Percentiles rank a stretch among this genome's conserved stretches.
These are phyloP conservation scores for Saccharomycopsis javanensis DNA, from an alignment of 805 yeast genomes.

Conservation along the genomic window DNA sequence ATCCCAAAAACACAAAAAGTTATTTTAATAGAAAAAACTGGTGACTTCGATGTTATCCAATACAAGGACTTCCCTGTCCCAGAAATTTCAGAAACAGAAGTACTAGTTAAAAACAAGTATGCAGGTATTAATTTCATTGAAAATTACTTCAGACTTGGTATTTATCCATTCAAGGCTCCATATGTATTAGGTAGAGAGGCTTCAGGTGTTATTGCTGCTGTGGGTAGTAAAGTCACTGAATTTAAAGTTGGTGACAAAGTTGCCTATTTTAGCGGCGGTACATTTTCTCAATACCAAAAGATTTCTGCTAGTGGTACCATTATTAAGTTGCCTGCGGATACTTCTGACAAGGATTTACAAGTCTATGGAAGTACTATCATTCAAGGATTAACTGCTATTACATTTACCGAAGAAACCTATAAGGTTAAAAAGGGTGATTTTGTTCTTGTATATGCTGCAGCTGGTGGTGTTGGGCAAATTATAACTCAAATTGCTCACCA, in stretches of 20 bases:
- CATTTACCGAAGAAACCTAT: conserved; percentile 60
- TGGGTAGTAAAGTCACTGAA: conserved; percentile 47
- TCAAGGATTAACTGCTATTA: conserved; percentile 74
- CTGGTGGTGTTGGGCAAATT: conserved; percentile 85
- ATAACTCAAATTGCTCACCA: conserved; percentile 52
- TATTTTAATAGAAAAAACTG: conserved; percentile 41
- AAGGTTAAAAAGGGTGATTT: conserved; percentile 58
- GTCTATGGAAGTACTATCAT: conserved; percentile 50
- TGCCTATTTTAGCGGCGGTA: conserved; percentile 39
- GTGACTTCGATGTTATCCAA: conserved; percentile 51
- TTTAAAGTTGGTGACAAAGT: conserved; percentile 64
- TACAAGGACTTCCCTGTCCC: conserved; percentile 54
- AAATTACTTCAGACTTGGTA: conserved; percentile 69
- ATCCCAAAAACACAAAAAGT: conserved; percentile 52
- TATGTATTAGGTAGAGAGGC: conserved; percentile 66
- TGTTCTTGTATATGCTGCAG: conserved; percentile 82
- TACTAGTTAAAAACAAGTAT: conserved; percentile 63
- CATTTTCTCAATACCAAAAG: conserved; percentile 71
- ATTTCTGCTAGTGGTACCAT: conserved; percentile 30
- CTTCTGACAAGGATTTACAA: conserved; percentile 41
- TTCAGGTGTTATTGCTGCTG: conserved; percentile 55
- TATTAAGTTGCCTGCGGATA: conserved; percentile 39
- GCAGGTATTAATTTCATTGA: conserved; percentile 83
- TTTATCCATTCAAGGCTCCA: conserved; percentile 58
- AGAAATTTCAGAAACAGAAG: conserved; percentile 39